Base-by-base conservation (phyloP, 768 basidiomycete species). In the Imleria badia region DNA sequence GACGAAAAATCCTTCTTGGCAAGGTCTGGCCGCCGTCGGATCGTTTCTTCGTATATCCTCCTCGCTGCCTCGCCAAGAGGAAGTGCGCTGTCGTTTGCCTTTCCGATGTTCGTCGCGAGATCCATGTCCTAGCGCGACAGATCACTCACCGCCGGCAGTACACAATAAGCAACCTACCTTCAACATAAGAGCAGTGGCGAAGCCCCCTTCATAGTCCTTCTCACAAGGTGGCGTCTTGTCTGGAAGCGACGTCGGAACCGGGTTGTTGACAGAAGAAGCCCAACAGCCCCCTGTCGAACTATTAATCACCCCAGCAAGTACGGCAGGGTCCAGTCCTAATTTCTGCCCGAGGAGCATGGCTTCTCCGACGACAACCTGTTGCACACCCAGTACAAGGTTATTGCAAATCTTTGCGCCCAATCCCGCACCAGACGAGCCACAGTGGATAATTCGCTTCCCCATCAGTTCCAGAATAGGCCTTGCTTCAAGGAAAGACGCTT, bases 361-460 rank as follows among this genome's bases (percentile, higher is more conserved):
- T 71, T 96, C 94, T n/a, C 81, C 87, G 1, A 91, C 82, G 15
- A 86, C 89, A 50, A 92, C 83, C 70, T 94, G 91, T 63, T 94
- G 80, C 4, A 90, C 86, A 5, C 87, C 89, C 39, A 90, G 73
- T 23, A 89, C 76, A 29, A 86, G 75, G 69, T 95, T 95, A 72
- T 94, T 95, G 74, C 91, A 93, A 35, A 95, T 92, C 74, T 95
- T 95, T 3, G 92, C 91, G 1, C 83, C 91, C 11, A 95, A 73
- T 1, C 93, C 93, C 3, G 88, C 78, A 12, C 93, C 91, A 5
- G 88, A 88, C 9, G 81, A 75, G 1, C 93, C 93, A 67, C 93
- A 95, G 68, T 93, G 80, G 42, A 94, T 87, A 54, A 90, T 84
- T 10, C 86, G 83, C 55, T 78, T 80, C 7, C 94, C 94, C 94